A percentile compares a stretch with the other conserved stretches of the same genome.
phyloP scores from a whole-genome alignment of 2,329 filamentous ascomycete species.

The Thielaviopsis musarum region DNA sequence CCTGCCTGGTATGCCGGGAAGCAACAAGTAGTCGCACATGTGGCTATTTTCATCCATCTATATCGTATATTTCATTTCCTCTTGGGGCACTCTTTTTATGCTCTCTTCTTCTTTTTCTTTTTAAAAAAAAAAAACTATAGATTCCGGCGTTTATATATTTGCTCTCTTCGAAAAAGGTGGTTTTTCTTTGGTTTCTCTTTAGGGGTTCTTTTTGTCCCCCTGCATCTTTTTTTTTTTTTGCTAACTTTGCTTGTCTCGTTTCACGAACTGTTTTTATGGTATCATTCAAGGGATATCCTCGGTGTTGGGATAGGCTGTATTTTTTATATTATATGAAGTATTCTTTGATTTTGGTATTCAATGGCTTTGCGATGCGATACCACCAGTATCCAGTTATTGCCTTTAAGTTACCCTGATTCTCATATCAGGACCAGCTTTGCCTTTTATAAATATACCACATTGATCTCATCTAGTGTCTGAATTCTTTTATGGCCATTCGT shows the following conservation, averaged over 20 bases:
- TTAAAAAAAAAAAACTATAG: background rate
- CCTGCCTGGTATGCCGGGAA: conserved; percentile 9
- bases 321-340: too few relatives aligned
- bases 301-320: too few relatives aligned
- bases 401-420: background rate
- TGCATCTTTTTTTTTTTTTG: too few relatives aligned
- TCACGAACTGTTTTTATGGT: too few relatives aligned
- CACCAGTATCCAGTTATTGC: background rate
- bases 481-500: background rate
- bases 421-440: background rate
- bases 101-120: background rate
- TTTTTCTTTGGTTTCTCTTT: background rate
- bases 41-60: background rate
- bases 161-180: background rate
- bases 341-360: too few relatives aligned
- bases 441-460: background rate
- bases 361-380: too few relatives aligned
- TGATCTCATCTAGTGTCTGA: background rate
- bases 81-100: background rate
- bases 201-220: background rate
- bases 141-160: background rate
- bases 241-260: too few relatives aligned
- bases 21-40: background rate
- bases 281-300: too few relatives aligned
- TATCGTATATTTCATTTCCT: background rate